Evolutionary conservation across 306 rosid species (phyloP).

Genomic region (Lithocarpus polystachyus): DNA sequence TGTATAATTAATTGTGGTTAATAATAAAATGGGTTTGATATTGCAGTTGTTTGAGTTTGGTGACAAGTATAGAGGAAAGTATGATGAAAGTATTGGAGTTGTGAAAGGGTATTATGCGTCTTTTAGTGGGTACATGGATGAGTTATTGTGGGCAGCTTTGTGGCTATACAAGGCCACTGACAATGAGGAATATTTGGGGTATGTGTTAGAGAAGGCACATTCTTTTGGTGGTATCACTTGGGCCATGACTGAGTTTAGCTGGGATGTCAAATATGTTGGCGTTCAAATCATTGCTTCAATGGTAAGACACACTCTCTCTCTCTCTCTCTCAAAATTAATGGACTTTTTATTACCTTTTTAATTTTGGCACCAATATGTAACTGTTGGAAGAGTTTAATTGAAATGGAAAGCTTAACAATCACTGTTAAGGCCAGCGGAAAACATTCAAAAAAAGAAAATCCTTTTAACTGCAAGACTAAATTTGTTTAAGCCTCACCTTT

Average conservation of each 20-base stretch:
- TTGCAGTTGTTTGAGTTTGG: slow-evolving; percentile 81
- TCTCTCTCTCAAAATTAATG: background rate
- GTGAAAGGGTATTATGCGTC: slow-evolving; percentile 65
- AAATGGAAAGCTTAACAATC: no score
- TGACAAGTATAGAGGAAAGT: slow-evolving; percentile 65
- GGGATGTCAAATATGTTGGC: slow-evolving; percentile 80
- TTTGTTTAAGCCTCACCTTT: no score
- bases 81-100: slow-evolving; percentile 68
- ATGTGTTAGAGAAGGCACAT: slow-evolving; percentile 46
- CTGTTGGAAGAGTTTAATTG: no score
- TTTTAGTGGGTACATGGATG: slow-evolving; percentile 85
- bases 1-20: background rate
- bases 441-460: no score
- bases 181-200: slow-evolving; percentile 48
- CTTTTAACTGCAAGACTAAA: no score
- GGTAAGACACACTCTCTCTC: slow-evolving; percentile 31
- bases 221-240: slow-evolving; percentile 77
- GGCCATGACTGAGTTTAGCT: slow-evolving; percentile 74
- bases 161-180: slow-evolving; percentile 71
- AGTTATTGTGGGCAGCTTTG: slow-evolving; percentile 80
- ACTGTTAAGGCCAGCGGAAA: no score
- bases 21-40: slow-evolving; percentile 11
- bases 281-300: slow-evolving; percentile 69
- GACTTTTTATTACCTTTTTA: background rate
- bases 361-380: background rate